Evolutionary conservation across 1,139 yeast species (phyloP).

Genomic region (Protomyces pachydermus): DNA sequence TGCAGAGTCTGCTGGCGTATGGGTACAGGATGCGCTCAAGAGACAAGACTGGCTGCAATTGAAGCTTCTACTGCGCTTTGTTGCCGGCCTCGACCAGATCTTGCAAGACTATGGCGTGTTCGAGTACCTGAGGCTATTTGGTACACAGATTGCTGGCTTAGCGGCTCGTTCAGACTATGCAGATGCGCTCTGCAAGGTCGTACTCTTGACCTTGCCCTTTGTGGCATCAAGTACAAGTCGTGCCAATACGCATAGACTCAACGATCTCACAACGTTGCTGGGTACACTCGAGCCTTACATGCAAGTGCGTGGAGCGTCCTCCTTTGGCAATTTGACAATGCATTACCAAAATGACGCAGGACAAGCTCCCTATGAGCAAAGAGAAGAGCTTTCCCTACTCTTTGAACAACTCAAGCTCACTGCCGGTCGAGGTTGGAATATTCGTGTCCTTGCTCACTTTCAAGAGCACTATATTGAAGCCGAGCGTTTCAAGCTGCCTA

Average conservation of each 20-base stretch:
- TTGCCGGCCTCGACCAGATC: conserved; percentile 61
- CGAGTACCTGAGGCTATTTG: conserved; percentile 52
- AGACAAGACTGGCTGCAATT: conserved; percentile 56
- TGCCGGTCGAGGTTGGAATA: background rate
- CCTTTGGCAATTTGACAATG: conserved; percentile 12
- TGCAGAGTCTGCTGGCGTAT: conserved; percentile 64
- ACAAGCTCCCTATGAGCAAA: conserved; percentile 31
- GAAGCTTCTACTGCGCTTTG: conserved; percentile 65
- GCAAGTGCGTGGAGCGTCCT: conserved; percentile 9
- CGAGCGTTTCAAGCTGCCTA: conserved; percentile 44
- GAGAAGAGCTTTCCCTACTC: conserved; percentile 9
- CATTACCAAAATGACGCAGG: conserved; percentile 30
- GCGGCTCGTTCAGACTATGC: conserved; percentile 53
- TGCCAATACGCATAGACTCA: conserved; percentile 19
- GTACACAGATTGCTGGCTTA: conserved; percentile 36
- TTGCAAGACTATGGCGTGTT: conserved; percentile 51
- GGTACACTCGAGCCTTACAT: conserved; percentile 38
- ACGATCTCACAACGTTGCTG: conserved; percentile 5
- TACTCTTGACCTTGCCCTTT: conserved; percentile 62
- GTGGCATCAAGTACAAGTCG: conserved; percentile 23
- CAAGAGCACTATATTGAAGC: conserved; percentile 33
- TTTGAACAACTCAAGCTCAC: background rate
- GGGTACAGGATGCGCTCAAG: conserved; percentile 55
- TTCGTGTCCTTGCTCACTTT: background rate
- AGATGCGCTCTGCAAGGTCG: conserved; percentile 44